Base-by-base conservation (phyloP, 2,329 filamentous ascomycete genomes). In the Fusarium veterinarium region DNA sequence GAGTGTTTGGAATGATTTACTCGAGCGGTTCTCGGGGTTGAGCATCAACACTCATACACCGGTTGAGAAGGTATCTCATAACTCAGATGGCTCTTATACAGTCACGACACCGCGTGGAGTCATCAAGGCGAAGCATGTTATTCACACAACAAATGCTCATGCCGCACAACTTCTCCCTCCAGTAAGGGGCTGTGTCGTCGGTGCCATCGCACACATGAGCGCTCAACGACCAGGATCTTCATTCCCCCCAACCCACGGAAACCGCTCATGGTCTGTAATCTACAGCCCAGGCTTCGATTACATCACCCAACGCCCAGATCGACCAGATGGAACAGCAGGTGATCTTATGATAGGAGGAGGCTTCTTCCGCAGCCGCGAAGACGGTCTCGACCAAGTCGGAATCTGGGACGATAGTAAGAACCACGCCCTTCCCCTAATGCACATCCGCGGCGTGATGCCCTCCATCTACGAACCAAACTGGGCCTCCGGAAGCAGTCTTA, bases 121-220 rank as follows among this genome's bases (percentile, higher is more conserved):
- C 0, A 81, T 90, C 38, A 77, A 75, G 7, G 82, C 87, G 12
- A 80, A 81, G 1, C 85, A 90, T 58, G 80, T 91, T 3, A 81
- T 91, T 5, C 87, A 91, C 69, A 87, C 87, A 12, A 91, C 88
- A 3, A 91, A 91, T 68, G 87, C 81, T 9, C 86, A 86, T 69
- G 82, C 86, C 1, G 78, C 84, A 0, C 84, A 88, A 56, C 83
- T 91, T 2, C 74, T 90, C 6, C 87, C 88, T 0, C 83, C 81
- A 0, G 79, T 90, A 3, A 80, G 82, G 6, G 82, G 83, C 13
- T 84, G 82, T 45, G 75, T 88, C n/a, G 83, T 84, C 0, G 83
- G 86, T 0, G 67, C 83, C 1, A 79, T 85, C 6, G 86, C 80
- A 8, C 85, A 87, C 62, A 89, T 89, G 86, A 84, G 85, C 1